Percentiles rank a stretch among this genome's conserved stretches.
Evolutionary conservation across 768 basidiomycete species (phyloP).

Genomic region (Clitopilus passeckerianus): DNA sequence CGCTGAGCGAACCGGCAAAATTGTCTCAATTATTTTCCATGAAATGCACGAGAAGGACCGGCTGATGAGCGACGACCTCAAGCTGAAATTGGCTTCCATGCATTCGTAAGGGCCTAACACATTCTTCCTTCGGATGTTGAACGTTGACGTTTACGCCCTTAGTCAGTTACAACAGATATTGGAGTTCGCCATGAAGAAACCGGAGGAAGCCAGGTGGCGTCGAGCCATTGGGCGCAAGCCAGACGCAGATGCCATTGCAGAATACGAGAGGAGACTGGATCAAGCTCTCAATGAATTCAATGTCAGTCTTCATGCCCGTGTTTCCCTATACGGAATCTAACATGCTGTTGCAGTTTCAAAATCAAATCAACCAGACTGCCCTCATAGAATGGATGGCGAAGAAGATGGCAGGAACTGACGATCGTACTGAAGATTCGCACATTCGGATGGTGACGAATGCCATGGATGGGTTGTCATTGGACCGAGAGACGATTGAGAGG

Average conservation of each 20-base stretch:
- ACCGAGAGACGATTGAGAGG: neutral
- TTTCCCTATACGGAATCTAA: too few relatives aligned
- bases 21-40: neutral
- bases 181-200: neutral
- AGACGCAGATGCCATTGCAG: neutral
- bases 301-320: neutral
- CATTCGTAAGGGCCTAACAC: neutral
- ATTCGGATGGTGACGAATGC: neutral
- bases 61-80: neutral
- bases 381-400: neutral
- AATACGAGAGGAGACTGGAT: neutral
- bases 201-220: neutral
- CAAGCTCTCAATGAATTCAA: neutral
- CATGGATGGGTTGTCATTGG: neutral
- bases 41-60: neutral
- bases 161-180: neutral
- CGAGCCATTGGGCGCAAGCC: neutral
- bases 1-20: neutral
- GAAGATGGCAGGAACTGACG: neutral
- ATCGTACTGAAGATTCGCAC: neutral
- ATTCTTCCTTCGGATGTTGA: too few relatives aligned
- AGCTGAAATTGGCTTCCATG: neutral
- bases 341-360: neutral
- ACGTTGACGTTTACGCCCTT: too few relatives aligned
- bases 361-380: neutral